Evolutionary conservation across 1,284 basidiomycete genomes (phyloP).

Genomic region (Sanghuangporus baumii): DNA sequence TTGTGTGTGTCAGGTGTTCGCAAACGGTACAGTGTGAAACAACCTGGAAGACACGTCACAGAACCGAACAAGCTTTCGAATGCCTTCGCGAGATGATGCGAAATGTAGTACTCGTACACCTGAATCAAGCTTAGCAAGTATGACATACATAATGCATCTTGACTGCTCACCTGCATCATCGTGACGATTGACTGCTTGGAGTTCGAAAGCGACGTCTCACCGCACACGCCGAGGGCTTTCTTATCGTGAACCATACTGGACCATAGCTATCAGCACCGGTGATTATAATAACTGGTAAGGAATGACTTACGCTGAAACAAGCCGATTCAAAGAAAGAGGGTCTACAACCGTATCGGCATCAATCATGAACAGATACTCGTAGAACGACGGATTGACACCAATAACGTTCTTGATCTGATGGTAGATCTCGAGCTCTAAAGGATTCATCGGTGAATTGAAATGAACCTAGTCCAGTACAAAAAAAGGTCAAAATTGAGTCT

Average conservation of each 20-base stretch:
- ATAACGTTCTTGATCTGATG: constrained; percentile 99
- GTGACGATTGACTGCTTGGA: constrained; percentile 92
- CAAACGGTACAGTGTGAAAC: constrained; percentile 93
- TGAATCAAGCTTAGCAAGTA: constrained; percentile 23
- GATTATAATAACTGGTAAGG: neutral
- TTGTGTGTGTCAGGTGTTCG: constrained; percentile 92
- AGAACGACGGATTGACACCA: constrained; percentile 97
- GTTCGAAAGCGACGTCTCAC: constrained; percentile 88
- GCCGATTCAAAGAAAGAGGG: constrained; percentile 78
- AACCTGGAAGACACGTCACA: constrained; percentile 96
- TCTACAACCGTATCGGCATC: constrained; percentile 97
- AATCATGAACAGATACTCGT: constrained; percentile 95
- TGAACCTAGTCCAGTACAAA: constrained; percentile 62
- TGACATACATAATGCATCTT: constrained; percentile 11
- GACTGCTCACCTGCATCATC: constrained; percentile 83
- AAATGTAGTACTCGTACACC: constrained; percentile 98
- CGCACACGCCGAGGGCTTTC: constrained; percentile 90
- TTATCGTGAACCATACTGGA: constrained; percentile 86
- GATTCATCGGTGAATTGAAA: constrained; percentile 95
- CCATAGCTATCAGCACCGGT: constrained; percentile 17
- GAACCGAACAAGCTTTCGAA: constrained; percentile 97
- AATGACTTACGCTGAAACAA: constrained; percentile 81
- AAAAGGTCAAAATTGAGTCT: constrained; percentile 10
- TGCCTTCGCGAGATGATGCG: constrained; percentile 95
- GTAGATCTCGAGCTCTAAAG: constrained; percentile 94